These are phyloP conservation scores for Apiospora malaysiana DNA, from an alignment of 2,329 filamentous ascomycete genomes.

Conservation along the genomic window DNA sequence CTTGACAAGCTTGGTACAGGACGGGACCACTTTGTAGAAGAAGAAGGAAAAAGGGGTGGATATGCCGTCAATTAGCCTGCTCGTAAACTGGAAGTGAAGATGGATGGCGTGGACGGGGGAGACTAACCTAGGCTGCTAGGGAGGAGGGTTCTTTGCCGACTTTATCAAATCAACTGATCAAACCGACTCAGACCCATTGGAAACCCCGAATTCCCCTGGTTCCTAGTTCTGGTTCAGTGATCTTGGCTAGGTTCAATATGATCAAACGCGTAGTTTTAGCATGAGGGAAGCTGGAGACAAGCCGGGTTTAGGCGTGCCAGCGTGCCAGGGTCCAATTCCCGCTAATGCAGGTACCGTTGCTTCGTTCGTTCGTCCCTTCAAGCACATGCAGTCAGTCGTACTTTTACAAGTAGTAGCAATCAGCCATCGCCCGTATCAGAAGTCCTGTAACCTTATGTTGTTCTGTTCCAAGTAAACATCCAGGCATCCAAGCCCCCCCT, in stretches of 20 bases:
- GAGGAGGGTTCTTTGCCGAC: not conserved
- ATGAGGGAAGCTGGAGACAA: constrained; percentile 8
- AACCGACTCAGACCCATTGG: not conserved
- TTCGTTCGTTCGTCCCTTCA: constrained; percentile 15
- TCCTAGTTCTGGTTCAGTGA: constrained; percentile 1
- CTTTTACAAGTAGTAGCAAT: no score
- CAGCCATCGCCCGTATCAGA: no score
- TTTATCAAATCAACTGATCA: constrained; percentile 11
- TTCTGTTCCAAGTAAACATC: no score
- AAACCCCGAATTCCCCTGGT: not conserved
- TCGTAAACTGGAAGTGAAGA: not conserved
- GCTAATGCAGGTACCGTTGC: constrained; percentile 15
- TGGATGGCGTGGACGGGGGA: not conserved
- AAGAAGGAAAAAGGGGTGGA: not conserved
- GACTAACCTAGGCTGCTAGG: no score
- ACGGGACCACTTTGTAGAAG: not conserved
- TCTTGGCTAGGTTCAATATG: constrained; percentile 8
- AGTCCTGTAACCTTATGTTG: no score
- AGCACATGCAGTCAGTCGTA: no score
- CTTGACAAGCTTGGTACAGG: constrained; percentile 7
- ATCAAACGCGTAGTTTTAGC: constrained; percentile 13
- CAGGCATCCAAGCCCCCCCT: no score
- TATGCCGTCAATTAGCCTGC: not conserved
- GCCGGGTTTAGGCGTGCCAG: not conserved
- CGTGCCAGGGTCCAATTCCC: not conserved